Evolutionary conservation across 768 basidiomycete species (phyloP).

Genomic region (Suillus discolor): DNA sequence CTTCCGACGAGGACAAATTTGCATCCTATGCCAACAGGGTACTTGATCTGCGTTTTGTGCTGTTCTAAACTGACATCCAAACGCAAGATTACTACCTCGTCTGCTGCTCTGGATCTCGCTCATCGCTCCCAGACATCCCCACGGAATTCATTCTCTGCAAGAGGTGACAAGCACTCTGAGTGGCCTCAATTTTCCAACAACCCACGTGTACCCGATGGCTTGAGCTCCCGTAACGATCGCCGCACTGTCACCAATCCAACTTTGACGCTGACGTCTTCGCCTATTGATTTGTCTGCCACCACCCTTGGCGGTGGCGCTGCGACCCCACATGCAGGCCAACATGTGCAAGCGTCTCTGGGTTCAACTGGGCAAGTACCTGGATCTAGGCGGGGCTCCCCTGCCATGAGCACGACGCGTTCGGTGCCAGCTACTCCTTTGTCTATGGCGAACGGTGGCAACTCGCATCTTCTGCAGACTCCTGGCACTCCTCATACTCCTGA

Average conservation of each 20-base stretch:
- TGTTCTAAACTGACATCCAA: slow-evolving; percentile 7
- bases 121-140: slow-evolving; percentile 84
- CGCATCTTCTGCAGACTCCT: slow-evolving; percentile 64
- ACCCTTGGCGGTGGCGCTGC: slow-evolving; percentile 58
- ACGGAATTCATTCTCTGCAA: slow-evolving; percentile 56
- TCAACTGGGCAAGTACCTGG: slow-evolving; percentile 40
- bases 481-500: slow-evolving; percentile 65
- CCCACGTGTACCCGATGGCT: slow-evolving; percentile 60
- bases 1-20: slow-evolving; percentile 89
- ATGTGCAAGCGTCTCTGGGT: slow-evolving; percentile 49
- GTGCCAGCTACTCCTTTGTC: slow-evolving; percentile 81
- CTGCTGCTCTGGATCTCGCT: slow-evolving; percentile 91
- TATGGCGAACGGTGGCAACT: slow-evolving; percentile 46
- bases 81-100: slow-evolving; percentile 75
- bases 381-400: slow-evolving; percentile 77
- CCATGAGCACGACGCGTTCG: slow-evolving; percentile 66
- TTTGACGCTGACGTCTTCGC: slow-evolving; percentile 58
- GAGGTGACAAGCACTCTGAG: slow-evolving; percentile 80
- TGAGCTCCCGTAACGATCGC: slow-evolving; percentile 58
- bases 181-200: slow-evolving; percentile 89
- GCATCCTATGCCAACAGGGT: slow-evolving; percentile 68
- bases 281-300: slow-evolving; percentile 50
- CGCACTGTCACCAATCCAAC: slow-evolving; percentile 77
- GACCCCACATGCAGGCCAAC: slow-evolving; percentile 66
- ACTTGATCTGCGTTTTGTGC: slow-evolving; percentile 11